Conservation (phyloP, 345 rosid genomes). For the Carallia pectinifolia region DNA sequence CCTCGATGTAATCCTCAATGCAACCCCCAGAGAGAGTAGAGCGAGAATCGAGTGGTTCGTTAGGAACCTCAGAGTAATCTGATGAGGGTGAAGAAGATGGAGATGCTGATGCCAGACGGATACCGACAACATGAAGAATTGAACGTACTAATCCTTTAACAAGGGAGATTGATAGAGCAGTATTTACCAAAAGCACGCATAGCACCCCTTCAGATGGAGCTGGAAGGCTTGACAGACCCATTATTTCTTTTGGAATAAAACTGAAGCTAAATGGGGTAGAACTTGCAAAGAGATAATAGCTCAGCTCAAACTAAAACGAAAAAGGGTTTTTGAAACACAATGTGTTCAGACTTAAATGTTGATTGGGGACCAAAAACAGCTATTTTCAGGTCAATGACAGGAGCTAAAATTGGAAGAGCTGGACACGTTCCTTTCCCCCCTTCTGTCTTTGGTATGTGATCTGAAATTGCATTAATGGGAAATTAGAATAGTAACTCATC, state of each 20-base stretch:
- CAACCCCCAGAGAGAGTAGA: conserved; percentile 35
- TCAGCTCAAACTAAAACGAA: not conserved
- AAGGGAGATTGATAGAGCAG: conserved; percentile 77
- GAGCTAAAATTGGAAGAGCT: not conserved
- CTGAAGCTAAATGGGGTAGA: not conserved
- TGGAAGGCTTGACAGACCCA: conserved; percentile 91
- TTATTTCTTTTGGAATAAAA: conserved; percentile 10
- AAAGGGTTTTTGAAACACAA: not conserved
- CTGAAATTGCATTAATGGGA: conserved; percentile 26
- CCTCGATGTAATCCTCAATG: conserved; percentile 41
- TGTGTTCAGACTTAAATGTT: not conserved
- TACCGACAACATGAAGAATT: conserved; percentile 64
- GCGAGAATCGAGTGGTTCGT: conserved; percentile 42
- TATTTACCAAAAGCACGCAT: conserved; percentile 72
- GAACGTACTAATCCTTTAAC: conserved; percentile 65
- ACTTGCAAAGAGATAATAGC: not conserved
- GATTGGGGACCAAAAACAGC: not conserved
- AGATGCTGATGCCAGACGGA: conserved; percentile 41
- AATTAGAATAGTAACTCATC: conserved; percentile 17
- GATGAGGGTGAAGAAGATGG: conserved; percentile 20
- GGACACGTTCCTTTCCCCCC: conserved; percentile 4
- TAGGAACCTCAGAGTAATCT: conserved; percentile 29
- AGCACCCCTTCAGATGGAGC: conserved; percentile 90
- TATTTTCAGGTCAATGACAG: not conserved
- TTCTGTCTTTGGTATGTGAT: conserved; percentile 9